Conservation (phyloP, 2,329 filamentous ascomycete species). For the Bipolaris zeicola region DNA sequence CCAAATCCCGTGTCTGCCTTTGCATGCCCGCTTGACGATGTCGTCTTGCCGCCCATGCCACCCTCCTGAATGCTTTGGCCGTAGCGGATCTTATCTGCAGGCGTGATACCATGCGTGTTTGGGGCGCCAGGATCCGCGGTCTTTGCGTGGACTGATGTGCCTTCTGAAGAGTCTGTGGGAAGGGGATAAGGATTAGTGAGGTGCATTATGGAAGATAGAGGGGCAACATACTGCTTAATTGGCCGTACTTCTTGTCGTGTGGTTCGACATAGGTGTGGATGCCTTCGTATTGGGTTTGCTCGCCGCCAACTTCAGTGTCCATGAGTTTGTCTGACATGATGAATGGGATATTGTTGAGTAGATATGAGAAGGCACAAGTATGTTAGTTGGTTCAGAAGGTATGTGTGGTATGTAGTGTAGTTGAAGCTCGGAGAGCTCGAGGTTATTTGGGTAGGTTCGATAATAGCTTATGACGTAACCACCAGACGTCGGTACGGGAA, state of each 20-base stretch:
- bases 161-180: constrained; percentile 6
- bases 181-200: not conserved
- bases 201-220: not conserved
- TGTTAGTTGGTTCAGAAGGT: not conserved
- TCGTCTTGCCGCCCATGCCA: constrained; percentile 61
- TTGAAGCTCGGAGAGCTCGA: constrained; percentile 11
- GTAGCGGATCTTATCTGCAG: constrained; percentile 59
- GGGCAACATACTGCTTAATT: constrained; percentile 57
- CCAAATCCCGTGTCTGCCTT: constrained; percentile 49
- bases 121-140: constrained; percentile 46
- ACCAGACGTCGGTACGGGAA: constrained; percentile 10
- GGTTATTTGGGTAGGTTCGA: constrained; percentile 11
- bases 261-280: constrained; percentile 57
- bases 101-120: constrained; percentile 48
- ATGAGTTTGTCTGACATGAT: constrained; percentile 61
- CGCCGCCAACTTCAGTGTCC: constrained; percentile 65
- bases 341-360: not conserved
- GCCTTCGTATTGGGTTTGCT: constrained; percentile 66
- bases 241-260: constrained; percentile 61
- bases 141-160: constrained; percentile 21
- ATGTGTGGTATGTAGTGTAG: not conserved
- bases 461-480: constrained; percentile 16
- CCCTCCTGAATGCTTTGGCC: constrained; percentile 63
- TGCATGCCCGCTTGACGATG: constrained; percentile 43
- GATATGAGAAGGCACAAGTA: not conserved